Base-by-base conservation (phyloP, 176 grass and related monocot genomes). In the Oryza nivara region DNA sequence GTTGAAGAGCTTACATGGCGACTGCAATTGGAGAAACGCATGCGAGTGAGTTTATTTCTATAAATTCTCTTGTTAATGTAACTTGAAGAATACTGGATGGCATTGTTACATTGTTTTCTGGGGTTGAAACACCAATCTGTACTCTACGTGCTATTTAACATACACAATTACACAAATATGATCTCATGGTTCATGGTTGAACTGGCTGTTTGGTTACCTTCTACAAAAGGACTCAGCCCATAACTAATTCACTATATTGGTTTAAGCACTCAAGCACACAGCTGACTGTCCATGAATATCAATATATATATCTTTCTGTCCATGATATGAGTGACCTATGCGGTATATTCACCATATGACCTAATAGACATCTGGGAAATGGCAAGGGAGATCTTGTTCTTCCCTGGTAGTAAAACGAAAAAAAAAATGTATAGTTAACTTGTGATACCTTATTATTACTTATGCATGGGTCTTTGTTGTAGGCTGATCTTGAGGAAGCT, bases 1-100 rank as follows among this genome's bases (percentile, higher is more conserved):
- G 91, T 98, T 35, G 93, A 98, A 76, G 96, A 98, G 78, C 96
- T 98, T 87, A 90, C 89, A 4, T 98, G 93, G 96, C 82, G 89
- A 75, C 76, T 95, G 66, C 91, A 92, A 79, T 80, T 98, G 80
- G 96, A 98, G 86, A 98, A 94, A 80, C 91, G 91, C 80, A 89
- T 98, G 91, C 85, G 96, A 82, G 93, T 98, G 86, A 95, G 83
- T 92, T 77, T 52, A 48, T 43, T 82, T 78, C 64, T 74, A 19
- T 63, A 67, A 25, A 20, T 40, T 36, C 67, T 70, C 46, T 74
- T 68, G 38, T 15, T 45, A 36, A 43, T 87, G 60, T 32, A 64
- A 69, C 67, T 34, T 67, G 26, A 26, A 26, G 12, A 63, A 40
- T 80, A 41, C 23, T 26, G n/a, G 64, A 82, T 73, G n/a, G 26